These are phyloP conservation scores for Favolaschia claudopus DNA, from an alignment of 768 basidiomycete species.

Conservation along the genomic window DNA sequence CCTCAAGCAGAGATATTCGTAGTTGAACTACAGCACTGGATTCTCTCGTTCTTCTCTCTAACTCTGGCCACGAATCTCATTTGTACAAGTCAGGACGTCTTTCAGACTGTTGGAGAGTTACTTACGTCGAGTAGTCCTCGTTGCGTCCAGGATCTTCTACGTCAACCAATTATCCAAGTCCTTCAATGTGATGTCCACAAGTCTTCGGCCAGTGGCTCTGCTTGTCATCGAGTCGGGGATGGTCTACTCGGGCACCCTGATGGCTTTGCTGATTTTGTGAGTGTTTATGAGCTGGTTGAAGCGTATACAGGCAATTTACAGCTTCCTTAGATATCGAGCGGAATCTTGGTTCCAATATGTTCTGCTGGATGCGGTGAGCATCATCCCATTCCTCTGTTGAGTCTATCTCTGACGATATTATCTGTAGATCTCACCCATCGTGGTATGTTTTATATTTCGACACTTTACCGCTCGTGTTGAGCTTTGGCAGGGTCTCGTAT, in stretches of 20 bases:
- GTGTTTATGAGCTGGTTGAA: neutral
- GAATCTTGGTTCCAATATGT: constrained; percentile 47
- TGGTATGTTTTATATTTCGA: constrained; percentile 23
- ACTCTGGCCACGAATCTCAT: constrained; percentile 46
- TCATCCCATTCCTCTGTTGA: constrained; percentile 8
- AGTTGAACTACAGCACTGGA: constrained; percentile 43
- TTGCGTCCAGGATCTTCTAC: constrained; percentile 44
- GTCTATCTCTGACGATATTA: neutral
- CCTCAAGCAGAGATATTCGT: constrained; percentile 41
- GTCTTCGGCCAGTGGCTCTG: constrained; percentile 40
- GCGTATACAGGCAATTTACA: neutral
- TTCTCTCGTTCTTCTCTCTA: constrained; percentile 46
- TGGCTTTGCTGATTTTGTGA: constrained; percentile 42
- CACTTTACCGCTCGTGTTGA: neutral
- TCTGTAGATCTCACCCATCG: constrained; percentile 32
- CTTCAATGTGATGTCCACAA: constrained; percentile 26
- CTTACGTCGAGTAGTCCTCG: constrained; percentile 29
- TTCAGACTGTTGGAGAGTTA: neutral
- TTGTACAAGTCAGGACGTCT: constrained; percentile 40
- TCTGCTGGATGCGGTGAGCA: constrained; percentile 44
- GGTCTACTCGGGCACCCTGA: constrained; percentile 44
- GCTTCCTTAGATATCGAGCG: constrained; percentile 18
- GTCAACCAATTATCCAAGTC: constrained; percentile 36
- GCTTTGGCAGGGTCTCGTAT: constrained; percentile 41
- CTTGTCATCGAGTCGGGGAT: constrained; percentile 48